Evolutionary conservation across 2,329 filamentous ascomycete species (phyloP).

Genomic region (Cytospora chrysosperma): DNA sequence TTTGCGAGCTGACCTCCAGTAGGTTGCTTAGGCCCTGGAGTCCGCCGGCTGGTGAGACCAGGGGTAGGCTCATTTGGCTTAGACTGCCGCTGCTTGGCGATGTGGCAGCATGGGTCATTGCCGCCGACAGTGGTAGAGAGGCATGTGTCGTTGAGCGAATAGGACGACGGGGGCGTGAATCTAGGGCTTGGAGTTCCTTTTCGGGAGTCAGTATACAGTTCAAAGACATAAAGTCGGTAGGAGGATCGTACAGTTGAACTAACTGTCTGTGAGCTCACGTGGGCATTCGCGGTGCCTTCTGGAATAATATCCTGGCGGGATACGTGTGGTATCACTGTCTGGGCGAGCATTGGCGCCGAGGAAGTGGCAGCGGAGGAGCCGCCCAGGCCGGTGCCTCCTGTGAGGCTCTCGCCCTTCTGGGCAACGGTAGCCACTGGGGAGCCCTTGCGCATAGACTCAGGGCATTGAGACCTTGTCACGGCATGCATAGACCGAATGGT

Average conservation of each 20-base stretch:
- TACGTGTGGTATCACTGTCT: background rate
- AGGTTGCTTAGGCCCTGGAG: background rate
- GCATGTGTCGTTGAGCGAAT: background rate
- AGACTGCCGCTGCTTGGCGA: background rate
- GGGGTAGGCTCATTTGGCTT: background rate
- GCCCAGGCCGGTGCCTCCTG: background rate
- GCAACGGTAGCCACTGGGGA: background rate
- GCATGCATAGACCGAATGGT: background rate
- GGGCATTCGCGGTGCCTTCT: background rate
- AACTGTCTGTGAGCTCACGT: conserved; percentile 3
- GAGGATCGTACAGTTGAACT: conserved; percentile 16
- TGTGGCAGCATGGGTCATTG: background rate
- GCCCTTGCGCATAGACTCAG: background rate
- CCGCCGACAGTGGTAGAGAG: background rate
- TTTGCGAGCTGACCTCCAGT: background rate
- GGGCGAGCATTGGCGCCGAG: conserved; percentile 9
- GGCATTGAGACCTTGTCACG: background rate
- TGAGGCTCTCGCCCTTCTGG: background rate
- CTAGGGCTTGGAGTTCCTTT: conserved; percentile 10
- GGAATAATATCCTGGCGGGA: background rate
- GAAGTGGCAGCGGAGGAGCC: background rate
- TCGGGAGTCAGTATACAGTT: conserved; percentile 16
- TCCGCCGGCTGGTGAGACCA: background rate
- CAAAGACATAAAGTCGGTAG: background rate
- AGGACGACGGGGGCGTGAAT: background rate